These are phyloP conservation scores for Torulaspora maleeae DNA, from an alignment of 805 yeast genomes.

Conservation along the genomic window DNA sequence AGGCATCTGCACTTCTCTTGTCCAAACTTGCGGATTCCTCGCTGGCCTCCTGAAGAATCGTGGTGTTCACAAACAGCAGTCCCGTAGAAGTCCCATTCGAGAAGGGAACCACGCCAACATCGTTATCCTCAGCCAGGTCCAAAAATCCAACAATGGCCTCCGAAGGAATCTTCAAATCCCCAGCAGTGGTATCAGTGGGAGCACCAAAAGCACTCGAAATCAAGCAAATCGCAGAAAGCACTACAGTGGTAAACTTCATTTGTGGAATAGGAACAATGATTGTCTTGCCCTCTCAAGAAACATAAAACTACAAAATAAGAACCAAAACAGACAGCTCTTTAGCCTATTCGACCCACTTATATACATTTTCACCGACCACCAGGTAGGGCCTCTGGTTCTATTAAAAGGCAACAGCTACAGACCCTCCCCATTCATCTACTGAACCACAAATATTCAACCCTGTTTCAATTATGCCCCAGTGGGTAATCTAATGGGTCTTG, in stretches of 20 bases:
- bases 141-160: slow-evolving; percentile 33
- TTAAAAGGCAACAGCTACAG: no score
- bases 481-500: neutral
- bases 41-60: slow-evolving; percentile 20
- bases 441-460: slow-evolving; percentile 3
- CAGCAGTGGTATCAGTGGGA: slow-evolving; percentile 22
- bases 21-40: slow-evolving; percentile 9
- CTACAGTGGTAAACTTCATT: neutral
- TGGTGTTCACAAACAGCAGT: slow-evolving; percentile 31
- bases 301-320: neutral
- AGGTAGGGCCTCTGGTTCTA: neutral
- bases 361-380: neutral
- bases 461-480: neutral
- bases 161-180: slow-evolving; percentile 21
- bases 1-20: slow-evolving; percentile 27
- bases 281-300: neutral
- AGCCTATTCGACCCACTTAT: neutral
- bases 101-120: slow-evolving; percentile 30
- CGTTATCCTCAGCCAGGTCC: slow-evolving; percentile 28
- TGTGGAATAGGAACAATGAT: neutral
- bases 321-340: neutral
- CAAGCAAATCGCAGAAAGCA: neutral
- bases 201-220: slow-evolving; percentile 10
- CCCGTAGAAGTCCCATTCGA: slow-evolving; percentile 31
- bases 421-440: neutral